Evolutionary conservation across 2,329 filamentous ascomycete species (phyloP).

Genomic region (Corniculantispora saksenae): DNA sequence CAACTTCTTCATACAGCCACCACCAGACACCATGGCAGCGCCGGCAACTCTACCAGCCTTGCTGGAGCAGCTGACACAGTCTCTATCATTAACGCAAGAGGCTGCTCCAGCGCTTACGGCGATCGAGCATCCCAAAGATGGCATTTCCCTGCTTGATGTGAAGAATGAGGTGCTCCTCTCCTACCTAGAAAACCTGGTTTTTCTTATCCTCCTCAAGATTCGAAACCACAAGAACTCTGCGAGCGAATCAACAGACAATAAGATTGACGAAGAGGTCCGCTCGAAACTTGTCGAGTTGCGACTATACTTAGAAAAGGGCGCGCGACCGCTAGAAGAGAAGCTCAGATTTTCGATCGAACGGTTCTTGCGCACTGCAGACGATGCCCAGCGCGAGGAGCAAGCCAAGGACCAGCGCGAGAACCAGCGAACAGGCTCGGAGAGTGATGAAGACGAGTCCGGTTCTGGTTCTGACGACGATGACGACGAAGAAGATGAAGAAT

Average conservation of each 20-base stretch:
- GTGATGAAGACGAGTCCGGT: conserved; percentile 28
- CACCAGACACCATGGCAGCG: conserved; percentile 45
- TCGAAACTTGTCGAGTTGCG: conserved; percentile 87
- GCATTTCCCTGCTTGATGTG: conserved; percentile 90
- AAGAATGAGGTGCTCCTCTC: conserved; percentile 98
- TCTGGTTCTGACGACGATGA: conserved; percentile 35
- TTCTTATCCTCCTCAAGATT: conserved; percentile 80
- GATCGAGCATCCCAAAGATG: conserved; percentile 75
- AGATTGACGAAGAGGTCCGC: conserved; percentile 67
- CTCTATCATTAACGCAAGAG: conserved; percentile 64
- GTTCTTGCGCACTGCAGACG: conserved; percentile 83
- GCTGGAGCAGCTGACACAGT: conserved; percentile 57
- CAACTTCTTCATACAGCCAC: conserved; percentile 17
- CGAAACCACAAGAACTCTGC: conserved; percentile 49
- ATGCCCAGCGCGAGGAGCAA: conserved; percentile 56
- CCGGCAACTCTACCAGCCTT: conserved; percentile 51
- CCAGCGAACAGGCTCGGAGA: conserved; percentile 23
- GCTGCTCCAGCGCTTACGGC: conserved; percentile 62
- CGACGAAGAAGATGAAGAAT: conserved; percentile 37
- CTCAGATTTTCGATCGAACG: conserved; percentile 96
- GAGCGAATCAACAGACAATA: conserved; percentile 24
- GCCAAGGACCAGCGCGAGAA: conserved; percentile 32
- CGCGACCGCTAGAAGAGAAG: conserved; percentile 84
- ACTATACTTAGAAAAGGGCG: conserved; percentile 91
- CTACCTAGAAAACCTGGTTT: conserved; percentile 92